Evolutionary conservation across 371 early-diverging fungal genomes (phyloP).

Genomic region (Batkoa obscura): DNA sequence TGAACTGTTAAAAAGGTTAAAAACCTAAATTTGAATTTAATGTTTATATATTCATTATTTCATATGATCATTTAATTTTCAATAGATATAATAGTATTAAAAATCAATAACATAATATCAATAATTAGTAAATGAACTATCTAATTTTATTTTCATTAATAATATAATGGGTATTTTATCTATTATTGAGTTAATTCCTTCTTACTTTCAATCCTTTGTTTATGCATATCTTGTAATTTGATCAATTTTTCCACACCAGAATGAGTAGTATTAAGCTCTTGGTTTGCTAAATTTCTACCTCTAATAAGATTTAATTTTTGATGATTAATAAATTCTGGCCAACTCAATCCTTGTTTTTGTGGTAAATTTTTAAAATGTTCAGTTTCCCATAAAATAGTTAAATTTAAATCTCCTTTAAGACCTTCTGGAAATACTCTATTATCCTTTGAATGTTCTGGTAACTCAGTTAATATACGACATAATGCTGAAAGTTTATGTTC

Average conservation of each 20-base stretch:
- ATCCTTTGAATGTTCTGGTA: neutral
- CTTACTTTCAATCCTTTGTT: neutral
- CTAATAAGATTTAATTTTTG: neutral
- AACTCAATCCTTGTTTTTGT: neutral
- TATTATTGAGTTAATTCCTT: too few species aligned
- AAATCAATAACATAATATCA: too few species aligned
- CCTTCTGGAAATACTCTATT: neutral
- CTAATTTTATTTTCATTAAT: too few species aligned
- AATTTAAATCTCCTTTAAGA: neutral
- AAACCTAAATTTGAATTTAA: too few species aligned
- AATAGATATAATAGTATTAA: too few species aligned
- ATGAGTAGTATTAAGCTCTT: neutral
- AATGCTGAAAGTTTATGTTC: constrained; percentile 4
- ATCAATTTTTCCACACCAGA: neutral
- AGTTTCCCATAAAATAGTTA: neutral
- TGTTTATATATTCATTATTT: too few species aligned
- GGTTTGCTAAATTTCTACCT: neutral
- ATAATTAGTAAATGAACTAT: too few species aligned
- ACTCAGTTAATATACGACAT: constrained; percentile 2
- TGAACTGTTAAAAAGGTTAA: too few species aligned
- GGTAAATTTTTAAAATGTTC: neutral
- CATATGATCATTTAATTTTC: too few species aligned
- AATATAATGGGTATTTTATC: too few species aligned
- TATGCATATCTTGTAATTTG: neutral
- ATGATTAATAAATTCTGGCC: constrained; percentile 1